Base-by-base conservation (phyloP, 2,329 filamentous ascomycete species). In the Pseudocercospora ulei region DNA sequence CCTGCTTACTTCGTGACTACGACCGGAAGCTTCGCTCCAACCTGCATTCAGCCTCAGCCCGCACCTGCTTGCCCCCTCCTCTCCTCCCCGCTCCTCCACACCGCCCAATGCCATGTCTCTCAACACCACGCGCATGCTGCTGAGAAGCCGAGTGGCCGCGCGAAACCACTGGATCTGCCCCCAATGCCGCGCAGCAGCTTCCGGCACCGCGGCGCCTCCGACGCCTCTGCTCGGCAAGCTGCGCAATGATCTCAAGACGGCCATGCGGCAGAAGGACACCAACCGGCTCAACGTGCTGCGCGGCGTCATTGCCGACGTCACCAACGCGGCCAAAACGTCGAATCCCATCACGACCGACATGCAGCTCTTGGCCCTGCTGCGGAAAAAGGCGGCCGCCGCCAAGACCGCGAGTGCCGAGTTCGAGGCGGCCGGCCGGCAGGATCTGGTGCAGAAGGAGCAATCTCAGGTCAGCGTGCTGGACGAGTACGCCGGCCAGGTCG, bases 291-390 rank as follows among this genome's bases (percentile, higher is more conserved):
- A 72, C 24, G 80, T 83, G 23, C 70, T 88, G 33, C 79, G 82
- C 50, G 61, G 70, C 25, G 65, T 87, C 46, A 70, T 87, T 48
- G 69, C 80, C 19, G 73, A 80, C 46, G 76, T 80, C 45, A 76
- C 78, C 51, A 87, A 86, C 61, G 77, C 80, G 20, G 79, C 76
- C 58, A 87, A 87, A 63, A 84, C 80, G 8, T 56, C 70, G 24
- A 67, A 65, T 24, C 82, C 82, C n/a, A 74, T 87, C 55, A 67
- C 65, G 38, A 82, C 75, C 13, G 81, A 88, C 59, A 69, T 72
- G 47, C 74, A 81, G 54, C 68, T 88, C 39, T 72, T 85, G 17
- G 65, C 69, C 5, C 66, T 87, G 33, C 69, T 90, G 39, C 71
- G 74, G 47, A 80, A 78, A 62, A 72, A 76, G 35, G 70, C 73